Base-by-base conservation (phyloP, 352 stramenopile genomes). In the Pythium utonaiense region DNA sequence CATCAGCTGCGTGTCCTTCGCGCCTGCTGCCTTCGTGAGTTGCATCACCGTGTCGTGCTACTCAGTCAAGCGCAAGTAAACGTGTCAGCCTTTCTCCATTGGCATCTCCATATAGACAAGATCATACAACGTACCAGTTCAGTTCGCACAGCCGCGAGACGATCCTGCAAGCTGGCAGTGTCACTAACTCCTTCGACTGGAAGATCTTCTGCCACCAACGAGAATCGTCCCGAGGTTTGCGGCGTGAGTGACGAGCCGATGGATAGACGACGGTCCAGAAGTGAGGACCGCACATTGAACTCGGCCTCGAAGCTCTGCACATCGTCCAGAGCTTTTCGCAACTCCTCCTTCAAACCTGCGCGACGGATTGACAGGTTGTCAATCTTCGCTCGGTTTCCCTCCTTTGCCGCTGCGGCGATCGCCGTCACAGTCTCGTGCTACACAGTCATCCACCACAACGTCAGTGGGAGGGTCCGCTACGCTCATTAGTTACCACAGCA, bases 241-340 rank as follows among this genome's bases (percentile, higher is more conserved):
- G 48, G 57, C 1, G 45, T 85, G 17, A 40, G 24, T 3, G 48
- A 40, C 3, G 30, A 27, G 10, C 53, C 53, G 16, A 41, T 60
- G 24, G 28, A 68, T 28, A 58, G 13, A 58, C 60, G 51, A 68
- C 66, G 53, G 60, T 73, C 56, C 25, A 53, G 21, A 65, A 80
- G 40, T 38, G 70, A 54, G 62, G 53, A 74, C 74, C 68, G 30
- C 53, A 85, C 50, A 28, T 77, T 73, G 21, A 87, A 67, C 30
- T 92, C 80, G 49, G 74, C 68, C 59, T 89, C 78, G 69, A 89
- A 87, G 31, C 78, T 69, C 19, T 77, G 74, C 61, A 92, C 78
- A n/a, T 92, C 83, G 33, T 92, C 80, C 12, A 89, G 58, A 13
- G 83, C 76, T 24, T 73, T 71, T 50, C 77, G 79, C 61, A 92